phyloP scores from a whole-genome alignment of 768 basidiomycete species.

The Boletus patriciae region DNA sequence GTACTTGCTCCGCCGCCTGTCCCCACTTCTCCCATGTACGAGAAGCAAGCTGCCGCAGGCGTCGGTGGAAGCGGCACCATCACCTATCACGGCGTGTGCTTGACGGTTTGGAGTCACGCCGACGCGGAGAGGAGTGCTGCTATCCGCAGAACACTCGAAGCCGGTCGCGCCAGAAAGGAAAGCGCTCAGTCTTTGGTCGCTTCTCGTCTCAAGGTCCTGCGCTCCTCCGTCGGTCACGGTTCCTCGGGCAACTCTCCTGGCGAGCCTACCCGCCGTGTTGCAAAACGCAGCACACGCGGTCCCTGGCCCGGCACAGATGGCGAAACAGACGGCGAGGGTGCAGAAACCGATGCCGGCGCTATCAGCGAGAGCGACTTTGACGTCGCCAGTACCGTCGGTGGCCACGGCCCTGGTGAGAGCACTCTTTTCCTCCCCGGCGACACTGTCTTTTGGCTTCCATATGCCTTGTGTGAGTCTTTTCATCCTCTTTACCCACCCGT shows the following conservation, averaged over 20 bases:
- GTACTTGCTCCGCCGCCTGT: constrained; percentile 44
- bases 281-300: constrained; percentile 60
- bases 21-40: constrained; percentile 30
- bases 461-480: constrained; percentile 71
- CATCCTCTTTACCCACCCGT: neutral
- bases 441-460: constrained; percentile 94
- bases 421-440: constrained; percentile 87
- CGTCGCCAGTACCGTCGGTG: constrained; percentile 68
- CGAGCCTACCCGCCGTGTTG: constrained; percentile 61
- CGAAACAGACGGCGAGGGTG: constrained; percentile 78
- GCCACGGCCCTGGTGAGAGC: constrained; percentile 83
- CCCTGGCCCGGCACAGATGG: constrained; percentile 67
- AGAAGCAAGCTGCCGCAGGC: constrained; percentile 33
- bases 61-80: constrained; percentile 43
- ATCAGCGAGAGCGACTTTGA: constrained; percentile 89
- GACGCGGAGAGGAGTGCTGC: constrained; percentile 84
- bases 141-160: constrained; percentile 80
- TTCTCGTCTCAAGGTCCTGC: constrained; percentile 64
- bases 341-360: constrained; percentile 64
- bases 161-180: constrained; percentile 74
- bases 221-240: constrained; percentile 49
- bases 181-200: constrained; percentile 72
- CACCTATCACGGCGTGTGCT: constrained; percentile 86
- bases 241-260: constrained; percentile 41
- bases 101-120: constrained; percentile 95